Conservation (phyloP, 495 filamentous ascomycete species). For the Hyaloscypha bicolor region DNA sequence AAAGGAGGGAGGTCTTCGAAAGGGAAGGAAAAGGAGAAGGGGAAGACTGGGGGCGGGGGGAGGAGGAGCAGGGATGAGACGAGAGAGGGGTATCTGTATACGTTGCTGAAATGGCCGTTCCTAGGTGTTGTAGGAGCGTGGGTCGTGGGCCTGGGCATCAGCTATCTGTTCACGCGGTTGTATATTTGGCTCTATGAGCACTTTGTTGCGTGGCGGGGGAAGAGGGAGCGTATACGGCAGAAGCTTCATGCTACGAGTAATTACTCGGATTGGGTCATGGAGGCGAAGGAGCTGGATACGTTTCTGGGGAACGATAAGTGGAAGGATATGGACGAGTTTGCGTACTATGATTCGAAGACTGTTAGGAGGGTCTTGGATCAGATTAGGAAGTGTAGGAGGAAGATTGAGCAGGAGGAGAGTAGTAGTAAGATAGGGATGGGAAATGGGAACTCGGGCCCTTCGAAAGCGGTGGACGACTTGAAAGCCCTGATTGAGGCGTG, state of each 20-base stretch:
- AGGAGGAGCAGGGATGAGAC: conserved; percentile 82
- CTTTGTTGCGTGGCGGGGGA: conserved; percentile 72
- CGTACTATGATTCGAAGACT: conserved; percentile 90
- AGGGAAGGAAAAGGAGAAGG: conserved; percentile 57
- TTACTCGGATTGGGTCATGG: conserved; percentile 81
- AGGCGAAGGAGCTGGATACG: conserved; percentile 76
- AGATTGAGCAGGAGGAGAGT: conserved; percentile 56
- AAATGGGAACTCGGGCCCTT: conserved; percentile 23
- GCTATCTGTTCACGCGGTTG: conserved; percentile 78
- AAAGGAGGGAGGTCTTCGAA: conserved; percentile 28
- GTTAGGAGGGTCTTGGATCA: conserved; percentile 74
- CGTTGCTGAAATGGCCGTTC: conserved; percentile 88
- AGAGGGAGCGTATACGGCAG: conserved; percentile 66
- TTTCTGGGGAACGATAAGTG: conserved; percentile 83
- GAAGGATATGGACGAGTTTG: conserved; percentile 88
- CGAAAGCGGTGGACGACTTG: conserved; percentile 67
- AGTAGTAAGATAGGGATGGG: not conserved
- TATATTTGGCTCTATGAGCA: conserved; percentile 92
- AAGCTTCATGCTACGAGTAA: conserved; percentile 68
- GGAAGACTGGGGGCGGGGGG: conserved; percentile 25
- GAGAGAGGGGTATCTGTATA: conserved; percentile 88
- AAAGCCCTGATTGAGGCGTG: conserved; percentile 79
- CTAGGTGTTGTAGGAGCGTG: conserved; percentile 76
- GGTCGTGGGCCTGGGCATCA: conserved; percentile 67
- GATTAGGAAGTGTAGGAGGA: conserved; percentile 60